Percentiles rank a stretch among this genome's conserved stretches.
These are phyloP conservation scores for Boletus pseudo-olivaceus DNA, from an alignment of 768 basidiomycete genomes.

Conservation along the genomic window DNA sequence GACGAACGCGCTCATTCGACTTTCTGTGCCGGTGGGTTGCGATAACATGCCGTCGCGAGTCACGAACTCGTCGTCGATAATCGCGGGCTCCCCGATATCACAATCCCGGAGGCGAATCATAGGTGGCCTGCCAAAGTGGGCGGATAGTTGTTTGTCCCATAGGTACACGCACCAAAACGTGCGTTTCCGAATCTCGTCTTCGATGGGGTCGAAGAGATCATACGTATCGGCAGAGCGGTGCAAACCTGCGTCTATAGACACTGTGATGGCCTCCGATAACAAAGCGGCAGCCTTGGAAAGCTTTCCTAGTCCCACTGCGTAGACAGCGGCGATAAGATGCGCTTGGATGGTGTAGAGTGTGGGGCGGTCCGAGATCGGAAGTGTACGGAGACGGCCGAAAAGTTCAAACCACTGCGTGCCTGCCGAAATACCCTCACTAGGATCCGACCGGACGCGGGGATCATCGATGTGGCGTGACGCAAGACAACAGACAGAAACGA, in stretches of 20 bases:
- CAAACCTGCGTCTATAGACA: constrained; percentile 84
- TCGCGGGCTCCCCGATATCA: constrained; percentile 82
- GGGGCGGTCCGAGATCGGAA: constrained; percentile 83
- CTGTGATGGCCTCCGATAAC: constrained; percentile 81
- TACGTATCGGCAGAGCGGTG: constrained; percentile 86
- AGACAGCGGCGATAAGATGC: constrained; percentile 87
- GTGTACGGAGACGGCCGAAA: constrained; percentile 79
- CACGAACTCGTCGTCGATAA: constrained; percentile 88
- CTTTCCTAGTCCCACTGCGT: constrained; percentile 86
- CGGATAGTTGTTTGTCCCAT: constrained; percentile 92
- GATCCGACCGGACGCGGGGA: constrained; percentile 79
- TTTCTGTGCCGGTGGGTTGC: constrained; percentile 70
- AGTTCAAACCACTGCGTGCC: constrained; percentile 92
- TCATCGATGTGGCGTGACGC: constrained; percentile 93
- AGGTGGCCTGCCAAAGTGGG: constrained; percentile 87
- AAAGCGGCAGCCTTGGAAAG: constrained; percentile 84
- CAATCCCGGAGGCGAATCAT: constrained; percentile 85
- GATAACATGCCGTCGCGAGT: constrained; percentile 63
- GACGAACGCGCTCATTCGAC: constrained; percentile 80
- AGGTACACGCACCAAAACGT: constrained; percentile 97
- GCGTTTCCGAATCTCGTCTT: constrained; percentile 88
- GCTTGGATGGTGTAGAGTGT: constrained; percentile 92
- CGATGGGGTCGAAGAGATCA: constrained; percentile 84
- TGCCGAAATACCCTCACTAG: constrained; percentile 80
- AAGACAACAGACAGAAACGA: constrained; percentile 89